These are phyloP conservation scores for Astragalus glycyphyllos DNA, from an alignment of 306 rosid genomes.

Conservation along the genomic window DNA sequence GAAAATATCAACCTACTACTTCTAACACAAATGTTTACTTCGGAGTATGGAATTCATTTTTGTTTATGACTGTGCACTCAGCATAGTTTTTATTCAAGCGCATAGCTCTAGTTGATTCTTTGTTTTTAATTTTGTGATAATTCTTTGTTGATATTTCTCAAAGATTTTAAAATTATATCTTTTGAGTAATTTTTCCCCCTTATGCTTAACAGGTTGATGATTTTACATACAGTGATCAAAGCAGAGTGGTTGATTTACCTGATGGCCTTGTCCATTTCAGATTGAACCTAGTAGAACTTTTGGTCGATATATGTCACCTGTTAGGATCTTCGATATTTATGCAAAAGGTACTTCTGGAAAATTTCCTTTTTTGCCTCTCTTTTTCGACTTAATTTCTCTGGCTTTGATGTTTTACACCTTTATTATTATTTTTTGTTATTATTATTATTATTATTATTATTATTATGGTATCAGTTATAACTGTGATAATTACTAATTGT, in stretches of 20 bases:
- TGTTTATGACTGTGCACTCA: constrained; percentile 9
- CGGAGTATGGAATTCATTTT: constrained; percentile 1
- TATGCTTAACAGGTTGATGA: constrained; percentile 76
- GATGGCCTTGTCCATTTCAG: constrained; percentile 90
- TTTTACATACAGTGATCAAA: constrained; percentile 66
- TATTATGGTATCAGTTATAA: constrained; percentile 22
- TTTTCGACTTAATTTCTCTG: constrained; percentile 12
- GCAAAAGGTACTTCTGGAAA: constrained; percentile 69
- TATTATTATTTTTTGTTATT: constrained; percentile 23
- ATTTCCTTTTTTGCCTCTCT: constrained; percentile 18
- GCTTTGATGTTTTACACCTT: constrained; percentile 32
- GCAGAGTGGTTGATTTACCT: constrained; percentile 79
- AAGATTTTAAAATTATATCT: constrained; percentile 7
- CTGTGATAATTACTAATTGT: constrained; percentile 20
- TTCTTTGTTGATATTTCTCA: constrained; percentile 28
- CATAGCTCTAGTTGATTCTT: constrained; percentile 22
- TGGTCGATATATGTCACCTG: constrained; percentile 93
- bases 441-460: constrained; percentile 23
- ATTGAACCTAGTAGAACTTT: constrained; percentile 83
- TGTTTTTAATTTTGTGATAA: constrained; percentile 25
- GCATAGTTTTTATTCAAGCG: constrained; percentile 21
- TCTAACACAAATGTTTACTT: constrained; percentile 20
- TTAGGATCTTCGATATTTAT: constrained; percentile 73
- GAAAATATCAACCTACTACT: constrained; percentile 24
- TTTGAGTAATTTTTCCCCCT: constrained; percentile 25